phyloP scores from a whole-genome alignment of 352 stramenopile species.

The Phytopythium sindhum region DNA sequence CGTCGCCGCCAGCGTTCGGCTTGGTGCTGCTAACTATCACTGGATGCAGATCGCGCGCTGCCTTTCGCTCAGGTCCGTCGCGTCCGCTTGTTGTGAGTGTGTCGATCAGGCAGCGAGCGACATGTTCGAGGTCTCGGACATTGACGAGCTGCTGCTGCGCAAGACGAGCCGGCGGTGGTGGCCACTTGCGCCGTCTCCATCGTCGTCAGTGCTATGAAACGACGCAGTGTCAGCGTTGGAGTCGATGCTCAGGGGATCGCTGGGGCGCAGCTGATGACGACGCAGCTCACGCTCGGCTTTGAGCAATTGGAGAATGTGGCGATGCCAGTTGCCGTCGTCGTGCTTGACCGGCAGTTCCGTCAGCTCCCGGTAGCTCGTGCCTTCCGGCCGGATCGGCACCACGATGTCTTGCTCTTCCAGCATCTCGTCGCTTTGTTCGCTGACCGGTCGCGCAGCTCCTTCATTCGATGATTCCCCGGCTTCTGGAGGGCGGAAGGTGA shows the following conservation, averaged over 20 bases:
- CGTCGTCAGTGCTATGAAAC: not conserved
- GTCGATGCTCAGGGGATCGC: not conserved
- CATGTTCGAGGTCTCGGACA: slow-evolving; percentile 8
- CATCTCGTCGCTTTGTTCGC: not conserved
- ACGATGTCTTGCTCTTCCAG: not conserved
- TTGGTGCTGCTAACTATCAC: not conserved
- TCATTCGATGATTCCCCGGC: too few relatives aligned
- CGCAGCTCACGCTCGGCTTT: slow-evolving; percentile 33
- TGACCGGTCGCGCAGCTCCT: not conserved
- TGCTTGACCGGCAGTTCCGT: slow-evolving; percentile 18
- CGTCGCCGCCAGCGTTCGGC: not conserved
- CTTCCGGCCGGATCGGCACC: slow-evolving; percentile 5
- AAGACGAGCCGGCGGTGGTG: not conserved
- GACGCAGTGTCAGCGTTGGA: slow-evolving; percentile 5
- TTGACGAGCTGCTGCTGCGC: slow-evolving; percentile 20
- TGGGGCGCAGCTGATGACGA: not conserved
- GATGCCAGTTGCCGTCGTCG: slow-evolving; percentile 29
- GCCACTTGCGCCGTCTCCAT: not conserved
- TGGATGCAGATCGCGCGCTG: not conserved
- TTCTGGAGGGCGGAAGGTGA: not conserved
- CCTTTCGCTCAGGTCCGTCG: not conserved
- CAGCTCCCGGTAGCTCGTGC: slow-evolving; percentile 37
- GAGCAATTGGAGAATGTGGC: slow-evolving; percentile 32
- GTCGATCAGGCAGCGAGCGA: not conserved
- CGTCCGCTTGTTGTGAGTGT: not conserved